A percentile compares a stretch with the other conserved stretches of the same genome.
Conservation (phyloP, 441 rosid genomes). For the Breynia disticha region DNA sequence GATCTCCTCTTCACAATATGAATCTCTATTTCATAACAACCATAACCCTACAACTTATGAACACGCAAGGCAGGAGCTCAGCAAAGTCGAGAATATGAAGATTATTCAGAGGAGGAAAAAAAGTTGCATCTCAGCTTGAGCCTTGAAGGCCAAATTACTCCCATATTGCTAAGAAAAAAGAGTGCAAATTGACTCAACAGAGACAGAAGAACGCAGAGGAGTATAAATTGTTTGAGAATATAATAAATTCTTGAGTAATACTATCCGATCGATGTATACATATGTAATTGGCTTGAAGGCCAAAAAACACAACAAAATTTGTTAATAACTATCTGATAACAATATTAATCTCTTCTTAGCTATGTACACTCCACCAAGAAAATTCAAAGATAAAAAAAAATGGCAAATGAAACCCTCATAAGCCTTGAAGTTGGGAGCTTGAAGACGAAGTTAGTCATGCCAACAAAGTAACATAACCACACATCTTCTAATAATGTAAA, state of each 20-base stretch:
- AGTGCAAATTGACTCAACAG: neutral
- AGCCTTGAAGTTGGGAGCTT: neutral
- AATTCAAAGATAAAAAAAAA: neutral
- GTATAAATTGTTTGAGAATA: neutral
- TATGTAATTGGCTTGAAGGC: neutral
- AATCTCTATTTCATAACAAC: too few relatives aligned
- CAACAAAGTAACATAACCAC: conserved; percentile 93
- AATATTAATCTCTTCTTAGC: conserved; percentile 6
- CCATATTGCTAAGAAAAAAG: neutral
- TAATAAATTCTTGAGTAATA: neutral
- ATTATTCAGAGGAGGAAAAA: too few relatives aligned
- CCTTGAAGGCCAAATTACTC: neutral
- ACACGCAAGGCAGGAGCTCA: too few relatives aligned
- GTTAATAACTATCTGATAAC: conserved; percentile 11
- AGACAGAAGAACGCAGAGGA: neutral
- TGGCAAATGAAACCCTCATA: neutral
- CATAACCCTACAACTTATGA: too few relatives aligned
- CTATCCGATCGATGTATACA: conserved; percentile 10
- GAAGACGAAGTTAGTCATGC: conserved; percentile 50
- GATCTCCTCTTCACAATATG: too few relatives aligned
- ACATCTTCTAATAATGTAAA: conserved; percentile 85
- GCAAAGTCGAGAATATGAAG: too few relatives aligned
- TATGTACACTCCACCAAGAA: conserved; percentile 38
- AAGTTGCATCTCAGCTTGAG: too few relatives aligned
- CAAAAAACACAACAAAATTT: conserved; percentile 18